Evolutionary conservation across 805 yeast species (phyloP), one percentile per base, ranked within the genome.

Genomic region (Pichia insulana): DNA sequence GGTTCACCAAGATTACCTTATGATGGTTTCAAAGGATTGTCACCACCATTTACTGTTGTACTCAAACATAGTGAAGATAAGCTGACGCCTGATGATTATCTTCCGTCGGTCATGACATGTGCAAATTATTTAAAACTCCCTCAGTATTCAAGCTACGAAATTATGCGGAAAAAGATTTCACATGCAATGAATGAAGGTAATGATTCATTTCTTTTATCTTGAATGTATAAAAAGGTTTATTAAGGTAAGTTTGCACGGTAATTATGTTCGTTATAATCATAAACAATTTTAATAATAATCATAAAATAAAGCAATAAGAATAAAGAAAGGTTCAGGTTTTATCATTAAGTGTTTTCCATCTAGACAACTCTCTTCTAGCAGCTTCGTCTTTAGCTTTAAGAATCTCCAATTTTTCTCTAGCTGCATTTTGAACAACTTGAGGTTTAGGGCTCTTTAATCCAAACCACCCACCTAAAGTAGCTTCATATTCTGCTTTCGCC

Each of bases 101-200:
- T 92, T 43, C 97, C 98, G 2, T 86, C 96, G 63, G 98, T 92
- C 3, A 90, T 90, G 98, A 90, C 98, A 0, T 90, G 98, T 67
- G 97, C 95, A 3, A 90, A 90, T 58, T 92, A 90, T 57, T 69
- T 90, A 50, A 90, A 90, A 59, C 65, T 92, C 17, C 97, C 98
- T 5, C 75, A 83, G 48, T 92, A 90, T 57, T 72, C 86, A 3
- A 65, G 73, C 30, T 72, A 70, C 45, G 78, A 69, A 15, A 61
- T 84, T 2, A 71, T 92, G 80, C 65, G 59, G 39, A 57, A 67
- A 27, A 68, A 83, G 40, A 62, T 92, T 7, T 39, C 62, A 11
- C 82, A 76, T 46, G 97, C 97, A 0, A 76, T 88, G 55, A 69
- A 68, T 5, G 97, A 90, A 52, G 98, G 98, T 20, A 81, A 89